Percentiles rank a stretch among this genome's conserved stretches.
phyloP scores from a whole-genome alignment of 257 asterid genomes.

The Solanum etuberosum region DNA sequence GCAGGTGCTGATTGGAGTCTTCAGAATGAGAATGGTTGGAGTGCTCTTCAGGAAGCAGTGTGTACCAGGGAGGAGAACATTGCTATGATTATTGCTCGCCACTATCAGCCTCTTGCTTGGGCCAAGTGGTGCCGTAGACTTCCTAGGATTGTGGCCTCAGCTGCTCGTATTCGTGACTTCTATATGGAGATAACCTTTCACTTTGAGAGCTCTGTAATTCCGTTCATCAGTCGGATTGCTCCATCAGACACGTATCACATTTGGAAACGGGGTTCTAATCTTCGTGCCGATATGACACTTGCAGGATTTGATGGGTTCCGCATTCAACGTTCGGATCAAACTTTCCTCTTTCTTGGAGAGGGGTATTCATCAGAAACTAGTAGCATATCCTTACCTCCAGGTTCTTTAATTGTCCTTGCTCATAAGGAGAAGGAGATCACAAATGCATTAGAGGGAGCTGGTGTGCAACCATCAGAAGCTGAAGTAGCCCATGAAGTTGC shows the following conservation, averaged over 20 bases:
- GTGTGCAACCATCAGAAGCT: constrained; percentile 84
- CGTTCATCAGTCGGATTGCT: constrained; percentile 80
- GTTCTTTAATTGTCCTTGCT: constrained; percentile 69
- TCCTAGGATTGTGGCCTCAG: constrained; percentile 89
- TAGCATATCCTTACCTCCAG: constrained; percentile 51
- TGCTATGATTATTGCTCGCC: constrained; percentile 90
- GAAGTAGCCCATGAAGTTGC: constrained; percentile 98
- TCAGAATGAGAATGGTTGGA: constrained; percentile 95
- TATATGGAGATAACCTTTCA: constrained; percentile 93
- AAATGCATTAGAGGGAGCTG: constrained; percentile 95
- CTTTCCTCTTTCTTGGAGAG: constrained; percentile 81
- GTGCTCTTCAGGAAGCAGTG: constrained; percentile 98
- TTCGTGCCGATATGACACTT: constrained; percentile 90
- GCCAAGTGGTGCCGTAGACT: constrained; percentile 99
- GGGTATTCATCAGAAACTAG: constrained; percentile 77
- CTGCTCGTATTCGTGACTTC: constrained; percentile 80
- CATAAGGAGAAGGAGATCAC: constrained; percentile 89
- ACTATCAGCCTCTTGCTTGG: constrained; percentile 97
- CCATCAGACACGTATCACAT: constrained; percentile 90
- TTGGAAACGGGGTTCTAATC: constrained; percentile 87
- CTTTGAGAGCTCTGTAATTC: constrained; percentile 90
- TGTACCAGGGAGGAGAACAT: constrained; percentile 86
- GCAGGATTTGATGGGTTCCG: constrained; percentile 91
- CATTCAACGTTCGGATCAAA: constrained; percentile 85
- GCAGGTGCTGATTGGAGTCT: constrained; percentile 99